Conservation (phyloP, 257 asterid species). For the Schizonepeta tenuifolia region DNA sequence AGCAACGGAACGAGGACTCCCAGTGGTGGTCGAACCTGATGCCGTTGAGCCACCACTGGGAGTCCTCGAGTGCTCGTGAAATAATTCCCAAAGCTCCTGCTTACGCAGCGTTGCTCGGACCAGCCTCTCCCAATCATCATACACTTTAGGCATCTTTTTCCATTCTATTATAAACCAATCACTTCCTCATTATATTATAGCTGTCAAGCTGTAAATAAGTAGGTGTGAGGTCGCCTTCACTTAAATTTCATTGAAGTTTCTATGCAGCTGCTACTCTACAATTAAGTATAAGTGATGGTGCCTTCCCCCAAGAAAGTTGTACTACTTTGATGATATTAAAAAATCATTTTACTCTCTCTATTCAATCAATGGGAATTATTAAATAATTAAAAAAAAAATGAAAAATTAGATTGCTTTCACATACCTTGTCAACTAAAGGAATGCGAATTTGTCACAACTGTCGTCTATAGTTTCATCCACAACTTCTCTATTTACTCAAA, state of each 20-base stretch:
- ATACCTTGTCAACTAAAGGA: no score
- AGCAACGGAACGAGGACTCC: not conserved
- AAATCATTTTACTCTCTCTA: no score
- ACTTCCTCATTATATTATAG: slow-evolving; percentile 10
- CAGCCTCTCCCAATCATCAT: slow-evolving; percentile 45
- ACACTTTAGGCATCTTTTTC: slow-evolving; percentile 26
- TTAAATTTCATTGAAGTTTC: slow-evolving; percentile 10
- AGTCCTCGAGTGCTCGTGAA: slow-evolving; percentile 43
- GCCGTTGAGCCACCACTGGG: slow-evolving; percentile 36
- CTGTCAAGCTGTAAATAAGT: not conserved
- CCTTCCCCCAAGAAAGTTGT: no score
- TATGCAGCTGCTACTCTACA: not conserved
- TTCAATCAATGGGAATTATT: no score
- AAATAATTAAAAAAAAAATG: no score
- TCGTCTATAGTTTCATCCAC: no score
- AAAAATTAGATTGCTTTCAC: no score
- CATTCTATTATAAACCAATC: not conserved
- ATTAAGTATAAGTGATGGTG: no score
- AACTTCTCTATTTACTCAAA: no score
- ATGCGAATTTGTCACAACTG: no score
- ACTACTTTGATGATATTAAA: no score
- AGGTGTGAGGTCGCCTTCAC: not conserved
- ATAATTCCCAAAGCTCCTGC: slow-evolving; percentile 33
- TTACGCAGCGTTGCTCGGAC: slow-evolving; percentile 36
- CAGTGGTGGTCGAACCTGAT: slow-evolving; percentile 23